Evolutionary conservation across 352 stramenopile genomes (phyloP).

Genomic region (Pythium pectinolyticum): DNA sequence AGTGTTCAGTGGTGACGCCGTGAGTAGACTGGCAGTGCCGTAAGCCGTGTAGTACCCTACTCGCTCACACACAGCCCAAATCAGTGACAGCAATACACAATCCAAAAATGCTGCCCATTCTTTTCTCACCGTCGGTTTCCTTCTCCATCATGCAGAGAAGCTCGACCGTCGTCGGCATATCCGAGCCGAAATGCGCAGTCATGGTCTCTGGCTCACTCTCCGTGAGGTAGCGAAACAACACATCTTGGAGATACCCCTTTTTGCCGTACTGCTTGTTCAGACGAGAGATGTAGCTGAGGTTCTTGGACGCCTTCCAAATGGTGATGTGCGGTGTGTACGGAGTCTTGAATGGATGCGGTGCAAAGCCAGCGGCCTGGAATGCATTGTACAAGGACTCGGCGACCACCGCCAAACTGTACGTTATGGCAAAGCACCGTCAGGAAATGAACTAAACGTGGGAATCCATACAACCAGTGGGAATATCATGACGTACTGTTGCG

Average conservation of each 20-base stretch:
- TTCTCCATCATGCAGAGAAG: conserved; percentile 41
- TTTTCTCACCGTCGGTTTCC: conserved; percentile 38
- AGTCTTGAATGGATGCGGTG: conserved; percentile 24
- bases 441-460: no score
- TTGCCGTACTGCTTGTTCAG: conserved; percentile 27
- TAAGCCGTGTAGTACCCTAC: conserved; percentile 21
- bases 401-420: conserved; percentile 30
- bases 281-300: conserved; percentile 27
- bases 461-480: no score
- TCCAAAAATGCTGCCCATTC: no score
- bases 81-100: not conserved
- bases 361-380: conserved; percentile 31
- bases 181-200: conserved; percentile 20
- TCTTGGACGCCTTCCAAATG: conserved; percentile 44
- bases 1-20: not conserved
- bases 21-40: not conserved
- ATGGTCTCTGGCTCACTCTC: not conserved
- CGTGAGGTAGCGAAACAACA: conserved; percentile 27
- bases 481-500: not conserved
- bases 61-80: no score
- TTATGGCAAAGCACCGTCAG: not conserved
- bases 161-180: conserved; percentile 30
- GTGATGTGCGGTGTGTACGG: conserved; percentile 46
- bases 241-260: conserved; percentile 30
- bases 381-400: conserved; percentile 32